These are phyloP conservation scores for Apodospora peruviana DNA, from an alignment of 495 filamentous ascomycete species.

Conservation along the genomic window DNA sequence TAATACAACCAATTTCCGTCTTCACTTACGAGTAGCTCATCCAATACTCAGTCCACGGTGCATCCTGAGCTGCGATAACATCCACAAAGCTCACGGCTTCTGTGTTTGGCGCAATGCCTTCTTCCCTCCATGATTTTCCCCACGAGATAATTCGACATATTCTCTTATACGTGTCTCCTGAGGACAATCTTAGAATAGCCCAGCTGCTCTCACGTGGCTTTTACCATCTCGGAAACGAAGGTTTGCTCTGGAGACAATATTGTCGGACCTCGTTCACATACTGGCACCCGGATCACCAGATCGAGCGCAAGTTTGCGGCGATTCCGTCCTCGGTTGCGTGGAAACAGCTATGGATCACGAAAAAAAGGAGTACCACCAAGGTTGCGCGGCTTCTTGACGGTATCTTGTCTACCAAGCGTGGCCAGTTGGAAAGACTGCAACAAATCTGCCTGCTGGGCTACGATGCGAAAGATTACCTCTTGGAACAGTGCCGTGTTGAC, in stretches of 20 bases:
- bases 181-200: constrained; percentile 42
- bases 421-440: constrained; percentile 63
- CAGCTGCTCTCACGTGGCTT: constrained; percentile 60
- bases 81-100: too few relatives aligned
- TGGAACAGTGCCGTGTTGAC: constrained; percentile 55
- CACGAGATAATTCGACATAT: constrained; percentile 72
- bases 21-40: too few relatives aligned
- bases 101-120: constrained; percentile 14
- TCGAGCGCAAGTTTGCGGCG: constrained; percentile 48
- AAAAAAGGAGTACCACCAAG: constrained; percentile 47
- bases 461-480: constrained; percentile 81
- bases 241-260: constrained; percentile 72
- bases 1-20: too few relatives aligned
- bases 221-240: constrained; percentile 57
- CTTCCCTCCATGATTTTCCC: constrained; percentile 48
- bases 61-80: too few relatives aligned
- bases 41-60: too few relatives aligned
- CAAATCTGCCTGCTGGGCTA: constrained; percentile 67
- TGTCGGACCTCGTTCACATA: constrained; percentile 61
- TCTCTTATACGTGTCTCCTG: constrained; percentile 54
- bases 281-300: constrained; percentile 66
- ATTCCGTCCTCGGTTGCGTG: constrained; percentile 61
- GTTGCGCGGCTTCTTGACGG: constrained; percentile 59
- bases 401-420: constrained; percentile 62
- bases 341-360: constrained; percentile 64